These are phyloP conservation scores for Coniella vitis DNA, from an alignment of 2,329 filamentous ascomycete genomes.

Conservation along the genomic window DNA sequence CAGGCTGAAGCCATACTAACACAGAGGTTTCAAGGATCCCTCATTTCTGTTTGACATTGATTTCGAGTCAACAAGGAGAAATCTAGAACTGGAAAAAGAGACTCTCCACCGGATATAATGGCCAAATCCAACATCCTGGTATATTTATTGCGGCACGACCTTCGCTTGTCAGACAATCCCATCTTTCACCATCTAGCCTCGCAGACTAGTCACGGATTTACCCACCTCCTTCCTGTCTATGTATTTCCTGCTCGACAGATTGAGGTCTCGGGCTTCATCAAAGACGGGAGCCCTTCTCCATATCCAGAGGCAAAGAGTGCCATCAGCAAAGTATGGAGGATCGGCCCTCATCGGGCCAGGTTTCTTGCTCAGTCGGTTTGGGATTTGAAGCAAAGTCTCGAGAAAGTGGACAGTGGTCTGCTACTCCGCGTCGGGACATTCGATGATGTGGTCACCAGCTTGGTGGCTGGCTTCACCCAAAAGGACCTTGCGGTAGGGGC, in stretches of 20 bases:
- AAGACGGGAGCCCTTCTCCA: constrained; percentile 46
- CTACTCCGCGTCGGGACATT: constrained; percentile 56
- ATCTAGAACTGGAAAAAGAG: not conserved
- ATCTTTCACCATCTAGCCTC: constrained; percentile 54
- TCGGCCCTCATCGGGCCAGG: constrained; percentile 63
- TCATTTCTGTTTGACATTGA: not conserved
- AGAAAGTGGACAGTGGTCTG: constrained; percentile 53
- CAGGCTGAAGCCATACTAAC: too few relatives aligned
- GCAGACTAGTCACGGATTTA: constrained; percentile 45
- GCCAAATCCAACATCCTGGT: constrained; percentile 48
- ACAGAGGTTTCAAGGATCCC: too few relatives aligned
- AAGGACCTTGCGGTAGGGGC: constrained; percentile 45
- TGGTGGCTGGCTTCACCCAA: constrained; percentile 44
- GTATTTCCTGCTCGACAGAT: constrained; percentile 64
- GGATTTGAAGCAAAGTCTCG: constrained; percentile 60
- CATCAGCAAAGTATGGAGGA: constrained; percentile 65
- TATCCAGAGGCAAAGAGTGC: constrained; percentile 62
- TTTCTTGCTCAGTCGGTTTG: constrained; percentile 68
- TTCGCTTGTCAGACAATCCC: constrained; percentile 69
- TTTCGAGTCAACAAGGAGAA: not conserved
- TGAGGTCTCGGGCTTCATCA: constrained; percentile 69
- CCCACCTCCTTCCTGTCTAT: constrained; percentile 66
- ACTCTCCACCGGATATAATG: constrained; percentile 18
- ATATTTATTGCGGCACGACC: constrained; percentile 66
- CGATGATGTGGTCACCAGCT: constrained; percentile 49